Evolutionary conservation across 2,329 filamentous ascomycete species (phyloP).

Genomic region (Purpureocillium takamizusanense): DNA sequence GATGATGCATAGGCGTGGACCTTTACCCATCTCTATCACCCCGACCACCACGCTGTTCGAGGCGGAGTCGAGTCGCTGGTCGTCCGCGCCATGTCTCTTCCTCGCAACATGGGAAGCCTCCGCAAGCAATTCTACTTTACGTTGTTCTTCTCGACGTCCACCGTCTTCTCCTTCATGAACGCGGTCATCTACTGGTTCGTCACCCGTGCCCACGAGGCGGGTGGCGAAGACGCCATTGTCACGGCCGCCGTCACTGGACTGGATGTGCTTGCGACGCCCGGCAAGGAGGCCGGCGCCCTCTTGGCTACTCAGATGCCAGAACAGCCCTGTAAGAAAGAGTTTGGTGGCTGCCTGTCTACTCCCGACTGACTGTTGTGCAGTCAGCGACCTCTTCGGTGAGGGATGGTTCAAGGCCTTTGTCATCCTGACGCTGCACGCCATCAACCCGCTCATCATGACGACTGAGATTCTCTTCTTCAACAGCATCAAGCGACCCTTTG

Average conservation of each 20-base stretch:
- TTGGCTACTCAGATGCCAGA: conserved; percentile 4
- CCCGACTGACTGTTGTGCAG: conserved; percentile 19
- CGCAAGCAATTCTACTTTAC: conserved; percentile 38
- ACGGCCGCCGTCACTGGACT: neutral
- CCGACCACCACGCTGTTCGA: conserved; percentile 27
- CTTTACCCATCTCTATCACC: conserved; percentile 40
- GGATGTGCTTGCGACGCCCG: too few relatives aligned
- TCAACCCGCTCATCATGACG: conserved; percentile 32
- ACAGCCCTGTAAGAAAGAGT: conserved; percentile 17
- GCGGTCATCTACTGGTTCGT: conserved; percentile 41
- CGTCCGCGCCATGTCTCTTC: conserved; percentile 34
- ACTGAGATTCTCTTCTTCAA: conserved; percentile 40
- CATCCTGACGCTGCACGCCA: conserved; percentile 35
- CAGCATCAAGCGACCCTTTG: conserved; percentile 41
- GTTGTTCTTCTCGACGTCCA: conserved; percentile 37
- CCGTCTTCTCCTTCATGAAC: conserved; percentile 40
- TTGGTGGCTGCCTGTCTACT: too few relatives aligned
- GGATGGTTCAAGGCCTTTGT: conserved; percentile 38
- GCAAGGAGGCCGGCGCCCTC: too few relatives aligned
- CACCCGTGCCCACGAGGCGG: conserved; percentile 19
- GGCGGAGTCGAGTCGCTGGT: conserved; percentile 25
- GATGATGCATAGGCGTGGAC: conserved; percentile 35
- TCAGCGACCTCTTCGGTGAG: conserved; percentile 37
- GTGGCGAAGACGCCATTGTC: conserved; percentile 1
- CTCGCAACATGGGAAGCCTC: conserved; percentile 29